Percentiles rank a stretch among this genome's conserved stretches.
These are phyloP conservation scores for Coniochaeta prunicola DNA, from an alignment of 2,329 filamentous ascomycete genomes.

Conservation along the genomic window DNA sequence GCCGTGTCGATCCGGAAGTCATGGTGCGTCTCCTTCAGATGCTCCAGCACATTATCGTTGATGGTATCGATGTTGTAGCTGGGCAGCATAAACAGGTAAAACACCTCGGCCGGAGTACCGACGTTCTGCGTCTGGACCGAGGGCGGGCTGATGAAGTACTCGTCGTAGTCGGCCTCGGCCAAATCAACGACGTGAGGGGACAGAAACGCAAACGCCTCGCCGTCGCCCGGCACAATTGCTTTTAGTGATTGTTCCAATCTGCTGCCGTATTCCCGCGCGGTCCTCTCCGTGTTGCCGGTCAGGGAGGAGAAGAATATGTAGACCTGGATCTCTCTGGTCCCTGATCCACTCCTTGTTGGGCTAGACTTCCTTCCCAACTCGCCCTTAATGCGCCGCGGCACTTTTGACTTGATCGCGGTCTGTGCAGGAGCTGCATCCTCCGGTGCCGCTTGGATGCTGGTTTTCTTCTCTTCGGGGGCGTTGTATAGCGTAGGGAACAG, in stretches of 20 bases:
- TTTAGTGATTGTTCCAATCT: slow-evolving; percentile 45
- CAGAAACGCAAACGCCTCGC: slow-evolving; percentile 31
- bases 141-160: slow-evolving; percentile 78
- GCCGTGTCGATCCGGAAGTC: slow-evolving; percentile 95
- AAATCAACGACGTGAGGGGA: slow-evolving; percentile 67
- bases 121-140: slow-evolving; percentile 41
- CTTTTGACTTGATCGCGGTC: slow-evolving; percentile 1
- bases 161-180: slow-evolving; percentile 83
- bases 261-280: slow-evolving; percentile 57
- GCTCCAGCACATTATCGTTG: slow-evolving; percentile 78
- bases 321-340: slow-evolving; percentile 50
- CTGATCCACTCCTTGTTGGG: slow-evolving; percentile 15
- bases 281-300: slow-evolving; percentile 73
- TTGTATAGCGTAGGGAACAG: slow-evolving; percentile 28
- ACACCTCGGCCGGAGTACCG: slow-evolving; percentile 45
- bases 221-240: slow-evolving; percentile 27
- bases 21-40: slow-evolving; percentile 86
- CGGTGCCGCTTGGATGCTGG: not conserved
- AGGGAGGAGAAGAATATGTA: slow-evolving; percentile 87
- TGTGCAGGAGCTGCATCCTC: slow-evolving; percentile 5
- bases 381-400: slow-evolving; percentile 39
- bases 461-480: slow-evolving; percentile 7
- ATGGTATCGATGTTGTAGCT: slow-evolving; percentile 95
- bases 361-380: slow-evolving; percentile 24
- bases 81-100: slow-evolving; percentile 81